Conservation (phyloP, 306 rosid genomes). For the Vigna mungo region DNA sequence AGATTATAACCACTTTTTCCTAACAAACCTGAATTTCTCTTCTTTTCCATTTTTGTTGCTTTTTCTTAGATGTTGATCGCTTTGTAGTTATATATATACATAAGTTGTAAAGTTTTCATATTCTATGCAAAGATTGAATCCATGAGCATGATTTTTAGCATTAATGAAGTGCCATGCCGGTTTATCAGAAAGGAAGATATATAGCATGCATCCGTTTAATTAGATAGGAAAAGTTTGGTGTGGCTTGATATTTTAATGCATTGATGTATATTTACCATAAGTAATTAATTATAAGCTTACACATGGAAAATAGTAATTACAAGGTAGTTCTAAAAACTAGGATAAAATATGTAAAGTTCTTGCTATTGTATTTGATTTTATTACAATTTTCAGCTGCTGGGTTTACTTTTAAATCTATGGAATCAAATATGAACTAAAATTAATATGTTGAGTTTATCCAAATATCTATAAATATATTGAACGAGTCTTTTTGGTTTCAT, state of each 20-base stretch:
- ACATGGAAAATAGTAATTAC: not conserved
- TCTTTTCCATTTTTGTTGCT: constrained; percentile 7
- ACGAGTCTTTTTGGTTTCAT: too few species aligned
- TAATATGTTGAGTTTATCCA: too few species aligned
- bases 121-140: constrained; percentile 26
- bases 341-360: too few species aligned
- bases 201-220: constrained; percentile 31
- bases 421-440: too few species aligned
- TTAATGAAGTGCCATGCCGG: constrained; percentile 28
- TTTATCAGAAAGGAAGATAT: not conserved
- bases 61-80: not conserved
- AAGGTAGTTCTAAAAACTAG: too few species aligned
- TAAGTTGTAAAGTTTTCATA: not conserved
- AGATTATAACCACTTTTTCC: not conserved
- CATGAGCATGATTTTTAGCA: constrained; percentile 11
- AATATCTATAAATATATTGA: too few species aligned
- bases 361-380: too few species aligned
- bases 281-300: too few species aligned
- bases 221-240: not conserved
- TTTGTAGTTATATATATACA: not conserved
- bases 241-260: not conserved
- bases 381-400: too few species aligned
- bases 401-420: too few species aligned
- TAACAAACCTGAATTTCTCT: not conserved
- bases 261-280: not conserved